phyloP scores from a whole-genome alignment of 495 filamentous ascomycete species.

The Thermothielavioides terrestris region DNA sequence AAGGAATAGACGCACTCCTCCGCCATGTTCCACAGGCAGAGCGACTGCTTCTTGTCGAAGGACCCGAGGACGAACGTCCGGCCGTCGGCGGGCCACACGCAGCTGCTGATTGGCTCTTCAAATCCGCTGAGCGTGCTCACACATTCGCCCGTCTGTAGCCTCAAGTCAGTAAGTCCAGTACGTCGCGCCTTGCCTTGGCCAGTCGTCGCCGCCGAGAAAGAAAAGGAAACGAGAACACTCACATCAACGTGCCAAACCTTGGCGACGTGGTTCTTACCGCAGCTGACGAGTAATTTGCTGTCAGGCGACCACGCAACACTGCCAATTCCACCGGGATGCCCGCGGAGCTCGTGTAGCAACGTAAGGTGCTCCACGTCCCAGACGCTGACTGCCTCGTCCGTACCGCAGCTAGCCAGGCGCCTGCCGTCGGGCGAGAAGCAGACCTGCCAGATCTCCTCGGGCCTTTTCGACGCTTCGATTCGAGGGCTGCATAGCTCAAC shows the following conservation, averaged over 20 bases:
- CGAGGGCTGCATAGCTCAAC: slow-evolving; percentile 43
- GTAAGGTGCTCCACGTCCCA: slow-evolving; percentile 69
- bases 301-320: slow-evolving; percentile 89
- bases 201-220: too few relatives aligned
- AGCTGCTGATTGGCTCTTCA: slow-evolving; percentile 72
- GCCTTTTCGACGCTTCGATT: slow-evolving; percentile 46
- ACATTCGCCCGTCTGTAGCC: slow-evolving; percentile 56
- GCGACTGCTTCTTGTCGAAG: slow-evolving; percentile 55
- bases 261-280: slow-evolving; percentile 63
- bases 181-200: too few relatives aligned
- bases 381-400: slow-evolving; percentile 65
- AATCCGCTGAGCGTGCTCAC: slow-evolving; percentile 58
- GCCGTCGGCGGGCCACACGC: slow-evolving; percentile 76
- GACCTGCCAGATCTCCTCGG: slow-evolving; percentile 84
- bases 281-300: slow-evolving; percentile 74
- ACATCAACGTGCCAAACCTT: slow-evolving; percentile 74
- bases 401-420: slow-evolving; percentile 72
- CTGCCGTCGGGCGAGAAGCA: slow-evolving; percentile 85
- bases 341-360: slow-evolving; percentile 52
- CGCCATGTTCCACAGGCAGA: slow-evolving; percentile 60
- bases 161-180: neutral
- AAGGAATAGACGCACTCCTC: slow-evolving; percentile 51
- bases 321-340: slow-evolving; percentile 57
- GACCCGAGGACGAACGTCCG: slow-evolving; percentile 72
- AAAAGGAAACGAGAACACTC: too few relatives aligned